phyloP scores from a whole-genome alignment of 371 early-diverging fungal species.

The Rhizopus arrhizus region DNA sequence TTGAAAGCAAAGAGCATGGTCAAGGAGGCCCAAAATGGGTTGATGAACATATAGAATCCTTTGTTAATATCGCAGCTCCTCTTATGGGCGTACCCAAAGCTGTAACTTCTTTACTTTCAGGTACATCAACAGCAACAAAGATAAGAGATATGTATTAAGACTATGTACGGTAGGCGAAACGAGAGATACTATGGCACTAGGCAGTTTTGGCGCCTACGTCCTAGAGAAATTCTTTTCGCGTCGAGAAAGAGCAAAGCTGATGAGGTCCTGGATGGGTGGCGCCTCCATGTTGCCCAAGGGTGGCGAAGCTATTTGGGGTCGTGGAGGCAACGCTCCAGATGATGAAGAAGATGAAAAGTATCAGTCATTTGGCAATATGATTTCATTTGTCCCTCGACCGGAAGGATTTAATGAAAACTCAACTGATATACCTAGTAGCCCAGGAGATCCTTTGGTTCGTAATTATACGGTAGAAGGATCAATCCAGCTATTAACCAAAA shows the following conservation, averaged over 20 bases:
- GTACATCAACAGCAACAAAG: neutral
- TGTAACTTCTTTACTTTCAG: conserved; percentile 68
- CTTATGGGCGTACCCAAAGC: conserved; percentile 90
- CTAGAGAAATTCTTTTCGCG: conserved; percentile 87
- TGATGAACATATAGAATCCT: conserved; percentile 77
- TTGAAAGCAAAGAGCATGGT: conserved; percentile 72
- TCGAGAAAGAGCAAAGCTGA: conserved; percentile 74
- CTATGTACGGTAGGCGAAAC: conserved; percentile 64
- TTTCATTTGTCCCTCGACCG: conserved; percentile 37
- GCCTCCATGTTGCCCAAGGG: conserved; percentile 86
- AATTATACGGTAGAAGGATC: conserved; percentile 61
- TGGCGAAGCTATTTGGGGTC: conserved; percentile 84
- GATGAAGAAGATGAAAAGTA: conserved; percentile 38
- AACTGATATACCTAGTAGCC: conserved; percentile 15
- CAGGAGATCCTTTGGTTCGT: conserved; percentile 18
- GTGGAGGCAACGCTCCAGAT: conserved; percentile 65
- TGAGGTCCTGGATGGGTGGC: conserved; percentile 87
- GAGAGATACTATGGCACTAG: conserved; percentile 84
- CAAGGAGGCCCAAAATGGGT: conserved; percentile 82
- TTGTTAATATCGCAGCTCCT: conserved; percentile 90
- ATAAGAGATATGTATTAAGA: neutral
- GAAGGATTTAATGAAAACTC: conserved; percentile 23
- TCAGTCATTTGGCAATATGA: conserved; percentile 45
- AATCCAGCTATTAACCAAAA: conserved; percentile 57
- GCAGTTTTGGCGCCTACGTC: conserved; percentile 75